Base-by-base conservation (phyloP, 2,329 filamentous ascomycete species). In the Torrubiella hemipterigena region DNA sequence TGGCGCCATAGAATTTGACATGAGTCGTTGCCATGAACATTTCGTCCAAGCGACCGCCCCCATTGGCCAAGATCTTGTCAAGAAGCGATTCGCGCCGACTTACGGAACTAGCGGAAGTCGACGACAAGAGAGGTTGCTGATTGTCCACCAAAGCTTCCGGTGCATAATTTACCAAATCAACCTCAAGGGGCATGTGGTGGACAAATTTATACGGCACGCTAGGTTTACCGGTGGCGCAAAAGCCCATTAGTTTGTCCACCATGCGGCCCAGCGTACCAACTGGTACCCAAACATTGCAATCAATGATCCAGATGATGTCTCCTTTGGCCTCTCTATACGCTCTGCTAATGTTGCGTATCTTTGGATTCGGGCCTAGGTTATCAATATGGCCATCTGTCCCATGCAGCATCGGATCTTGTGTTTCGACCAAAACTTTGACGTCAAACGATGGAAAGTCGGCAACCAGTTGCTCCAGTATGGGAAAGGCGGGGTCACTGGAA, bases 1-100 rank as follows among this genome's bases (percentile, higher is more conserved):
- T 98, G 38, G 89, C 91, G 7, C 80, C 81, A 61, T 98, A 98
- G 65, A 98, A 96, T 51, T 98, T 98, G 44, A 86, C 85, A 54
- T 98, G 91, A 0, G 85, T 76, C 0, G 86, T 91, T 1, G 85
- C 79, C 69, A 98, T 81, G 60, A 96, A 98, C 55, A 89, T 75
- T 51, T 98, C 91, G 51, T 98, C 91, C 0, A 98, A 67, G 1
- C 86, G 72, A 6, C 86, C 87, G 15, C 93, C 91, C 21, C 77
- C 77, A 24, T 61, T 56, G 7, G 49, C 43, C 41, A 41, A 45
- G 11, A 59, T 43, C 12, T 30, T 10, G 38, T 34, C 17, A n/a
- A n/a, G n/a, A n/a, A n/a, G n/a, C n/a, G n/a, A n/a, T n/a, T n/a
- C n/a, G n/a, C n/a, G n/a, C n/a, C n/a, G n/a, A n/a, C n/a, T n/a